These are phyloP conservation scores for Neonothopanus nambi DNA, from an alignment of 1,284 basidiomycete genomes.

Conservation along the genomic window DNA sequence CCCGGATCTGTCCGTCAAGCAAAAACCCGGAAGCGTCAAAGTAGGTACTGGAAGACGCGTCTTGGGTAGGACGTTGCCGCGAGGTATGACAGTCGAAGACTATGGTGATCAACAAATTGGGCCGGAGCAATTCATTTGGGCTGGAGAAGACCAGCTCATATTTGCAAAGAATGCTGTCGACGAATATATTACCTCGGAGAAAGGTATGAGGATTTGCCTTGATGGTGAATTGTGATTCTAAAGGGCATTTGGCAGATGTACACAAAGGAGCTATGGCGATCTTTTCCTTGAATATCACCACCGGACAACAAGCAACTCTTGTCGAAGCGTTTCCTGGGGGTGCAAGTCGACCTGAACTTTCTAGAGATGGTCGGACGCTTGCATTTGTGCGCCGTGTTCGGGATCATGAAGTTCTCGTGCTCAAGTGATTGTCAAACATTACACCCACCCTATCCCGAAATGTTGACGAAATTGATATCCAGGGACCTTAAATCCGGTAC, in stretches of 20 bases:
- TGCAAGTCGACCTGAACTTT: slow-evolving; percentile 70
- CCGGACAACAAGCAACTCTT: slow-evolving; percentile 48
- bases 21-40: slow-evolving; percentile 30
- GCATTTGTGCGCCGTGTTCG: slow-evolving; percentile 74
- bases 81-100: slow-evolving; percentile 55
- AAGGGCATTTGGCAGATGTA: slow-evolving; percentile 45
- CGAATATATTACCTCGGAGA: slow-evolving; percentile 50
- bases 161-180: slow-evolving; percentile 66
- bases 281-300: slow-evolving; percentile 61
- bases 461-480: slow-evolving; percentile 6
- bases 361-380: slow-evolving; percentile 65
- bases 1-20: slow-evolving; percentile 32
- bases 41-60: slow-evolving; percentile 55
- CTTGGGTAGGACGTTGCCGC: slow-evolving; percentile 55
- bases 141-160: slow-evolving; percentile 55
- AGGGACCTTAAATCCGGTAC: slow-evolving; percentile 70
- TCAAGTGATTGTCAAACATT: slow-evolving; percentile 48
- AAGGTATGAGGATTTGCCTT: slow-evolving; percentile 43
- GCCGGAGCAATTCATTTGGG: slow-evolving; percentile 69
- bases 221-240: neutral
- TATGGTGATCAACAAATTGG: slow-evolving; percentile 72
- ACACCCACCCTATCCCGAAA: neutral
- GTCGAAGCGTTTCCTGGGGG: slow-evolving; percentile 63
- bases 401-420: slow-evolving; percentile 67
- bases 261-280: slow-evolving; percentile 72